phyloP scores from a whole-genome alignment of 768 basidiomycete species.

The Phallus indusiatus region DNA sequence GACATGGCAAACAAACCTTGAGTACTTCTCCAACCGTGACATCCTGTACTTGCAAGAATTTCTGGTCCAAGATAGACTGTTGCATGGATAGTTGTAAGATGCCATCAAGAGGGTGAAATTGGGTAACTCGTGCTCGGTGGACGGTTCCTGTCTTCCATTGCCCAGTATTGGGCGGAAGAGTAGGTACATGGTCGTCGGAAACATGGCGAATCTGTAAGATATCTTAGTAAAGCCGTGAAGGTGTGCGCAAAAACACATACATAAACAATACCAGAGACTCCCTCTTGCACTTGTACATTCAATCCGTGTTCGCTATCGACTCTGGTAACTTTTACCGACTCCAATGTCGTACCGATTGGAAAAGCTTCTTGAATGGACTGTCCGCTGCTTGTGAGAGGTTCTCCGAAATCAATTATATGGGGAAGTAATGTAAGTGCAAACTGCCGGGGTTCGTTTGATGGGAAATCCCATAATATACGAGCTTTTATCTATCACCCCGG shows the following conservation, averaged over 20 bases:
- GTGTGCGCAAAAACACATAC: conserved; percentile 36
- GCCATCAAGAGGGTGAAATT: conserved; percentile 79
- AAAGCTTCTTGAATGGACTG: conserved; percentile 43
- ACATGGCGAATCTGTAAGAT: conserved; percentile 76
- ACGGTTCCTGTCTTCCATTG: conserved; percentile 72
- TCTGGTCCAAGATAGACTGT: conserved; percentile 72
- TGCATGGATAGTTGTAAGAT: conserved; percentile 82
- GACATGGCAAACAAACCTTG: conserved; percentile 39
- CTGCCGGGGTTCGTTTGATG: conserved; percentile 57
- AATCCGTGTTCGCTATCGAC: conserved; percentile 81
- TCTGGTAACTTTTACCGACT: conserved; percentile 60
- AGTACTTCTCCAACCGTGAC: conserved; percentile 79
- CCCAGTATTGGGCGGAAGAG: conserved; percentile 59
- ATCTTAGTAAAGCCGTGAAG: conserved; percentile 4
- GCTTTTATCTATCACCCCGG: conserved; percentile 69
- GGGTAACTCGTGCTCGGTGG: conserved; percentile 82
- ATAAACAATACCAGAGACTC: conserved; percentile 75
- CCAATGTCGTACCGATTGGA: conserved; percentile 65
- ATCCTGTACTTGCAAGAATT: conserved; percentile 75
- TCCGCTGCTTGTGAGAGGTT: conserved; percentile 25
- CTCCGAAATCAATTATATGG: conserved; percentile 54
- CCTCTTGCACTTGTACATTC: conserved; percentile 53
- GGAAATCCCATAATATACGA: conserved; percentile 74
- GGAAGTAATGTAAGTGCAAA: conserved; percentile 74
- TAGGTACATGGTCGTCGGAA: conserved; percentile 82